phyloP scores from a whole-genome alignment of 192 early-diverging fungal species.

The Fimicolochytrium jonesii region DNA sequence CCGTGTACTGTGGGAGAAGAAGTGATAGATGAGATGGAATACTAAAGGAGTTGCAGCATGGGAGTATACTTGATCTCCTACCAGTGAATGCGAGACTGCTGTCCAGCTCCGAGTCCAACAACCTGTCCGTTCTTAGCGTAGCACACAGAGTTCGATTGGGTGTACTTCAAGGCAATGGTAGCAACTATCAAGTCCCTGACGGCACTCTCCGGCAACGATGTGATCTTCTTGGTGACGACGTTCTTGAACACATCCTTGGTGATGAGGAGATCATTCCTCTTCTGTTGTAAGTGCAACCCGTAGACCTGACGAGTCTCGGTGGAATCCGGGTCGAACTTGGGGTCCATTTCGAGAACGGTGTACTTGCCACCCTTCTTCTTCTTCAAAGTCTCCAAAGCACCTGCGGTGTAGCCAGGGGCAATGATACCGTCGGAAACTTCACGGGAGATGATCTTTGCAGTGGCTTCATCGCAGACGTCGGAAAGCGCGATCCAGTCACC shows the following conservation, averaged over 20 bases:
- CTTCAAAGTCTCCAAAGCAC: constrained; percentile 82
- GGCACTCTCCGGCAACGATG: constrained; percentile 56
- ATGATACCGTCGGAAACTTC: constrained; percentile 98
- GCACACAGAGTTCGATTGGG: constrained; percentile 98
- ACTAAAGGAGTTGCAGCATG: not conserved
- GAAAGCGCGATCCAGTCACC: constrained; percentile 98
- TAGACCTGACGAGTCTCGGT: constrained; percentile 93
- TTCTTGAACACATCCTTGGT: constrained; percentile 74
- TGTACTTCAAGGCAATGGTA: constrained; percentile 98
- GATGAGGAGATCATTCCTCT: constrained; percentile 83
- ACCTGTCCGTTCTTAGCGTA: constrained; percentile 98
- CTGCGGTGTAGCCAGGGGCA: constrained; percentile 82
- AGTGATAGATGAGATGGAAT: not conserved
- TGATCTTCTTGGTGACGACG: constrained; percentile 76
- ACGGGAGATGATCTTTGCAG: constrained; percentile 90
- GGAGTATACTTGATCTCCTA: constrained; percentile 26
- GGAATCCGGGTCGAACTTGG: constrained; percentile 78
- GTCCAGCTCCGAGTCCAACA: constrained; percentile 94
- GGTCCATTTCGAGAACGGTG: constrained; percentile 90
- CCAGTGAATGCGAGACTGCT: constrained; percentile 98
- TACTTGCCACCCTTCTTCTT: constrained; percentile 99
- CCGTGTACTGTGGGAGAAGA: constrained; percentile 59
- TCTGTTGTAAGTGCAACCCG: constrained; percentile 87
- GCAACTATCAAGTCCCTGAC: constrained; percentile 90
- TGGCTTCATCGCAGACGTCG: constrained; percentile 82